Base-by-base conservation (phyloP, 225 moss, liverwort and hornwort genomes). In the Pseudisothecium myosuroides region DNA sequence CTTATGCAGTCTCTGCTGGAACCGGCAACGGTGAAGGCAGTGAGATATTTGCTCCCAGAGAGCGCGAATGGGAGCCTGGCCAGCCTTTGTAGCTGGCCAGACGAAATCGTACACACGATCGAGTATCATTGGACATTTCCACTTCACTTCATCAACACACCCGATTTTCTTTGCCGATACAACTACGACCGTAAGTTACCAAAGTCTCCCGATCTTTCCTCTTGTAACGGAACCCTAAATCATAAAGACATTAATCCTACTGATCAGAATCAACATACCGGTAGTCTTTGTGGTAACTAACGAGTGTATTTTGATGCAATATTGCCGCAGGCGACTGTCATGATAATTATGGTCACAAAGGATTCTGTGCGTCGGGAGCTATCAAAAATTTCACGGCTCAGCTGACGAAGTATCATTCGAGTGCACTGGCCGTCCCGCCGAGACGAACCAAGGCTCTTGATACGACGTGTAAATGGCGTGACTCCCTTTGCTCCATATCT, bases 141-240 rank as follows among this genome's bases (percentile, higher is more conserved):
- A 49, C 83, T 95, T 80, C 96, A 96, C 85, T 96, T 93, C 88
- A 94, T 96, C 73, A 95, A 96, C 83, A 95, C 96, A 12, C 96
- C 96, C 9, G 96, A 96, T 63, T 96, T 95, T 77, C 93, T 93
- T 31, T 96, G 96, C 90, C 95, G 92, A 85, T 96, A 96, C 86
- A 76, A 95, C 54, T 96, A 95, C 83, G 91, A 88, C 32, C 94
- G 96, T 95, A 89, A 81, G 68, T 55, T 52, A 76, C 68, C 37
- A 17, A 66, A 37, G 49, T 67, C 75, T 76, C 47, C 49, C 49
- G 75, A 49, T 49, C n/a, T 75, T 47, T 49, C 75, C 75, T 75
- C 31, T 18, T 31, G 11, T 18, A 31, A 31, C 49, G 32, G 49
- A 76, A 7, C 32, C 49, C 75, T 76, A 76, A 76, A 32, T 76